These are phyloP conservation scores for Leccinum longicurvipes DNA, from an alignment of 768 basidiomycete genomes.

Conservation along the genomic window DNA sequence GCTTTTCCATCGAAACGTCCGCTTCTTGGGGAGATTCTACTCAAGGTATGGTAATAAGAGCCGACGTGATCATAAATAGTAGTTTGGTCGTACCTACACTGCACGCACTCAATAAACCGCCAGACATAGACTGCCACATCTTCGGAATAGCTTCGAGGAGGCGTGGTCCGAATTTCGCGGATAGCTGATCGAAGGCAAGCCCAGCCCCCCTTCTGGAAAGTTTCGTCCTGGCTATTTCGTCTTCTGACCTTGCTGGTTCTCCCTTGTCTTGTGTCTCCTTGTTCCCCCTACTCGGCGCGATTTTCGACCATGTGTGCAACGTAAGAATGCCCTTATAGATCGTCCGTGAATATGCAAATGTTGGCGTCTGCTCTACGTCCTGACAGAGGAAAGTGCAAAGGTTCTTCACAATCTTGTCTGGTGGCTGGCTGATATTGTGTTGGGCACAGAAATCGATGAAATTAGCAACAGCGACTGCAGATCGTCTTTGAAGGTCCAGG, in stretches of 20 bases:
- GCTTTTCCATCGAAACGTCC: conserved; percentile 65
- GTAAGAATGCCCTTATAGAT: conserved; percentile 73
- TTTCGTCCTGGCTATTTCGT: conserved; percentile 57
- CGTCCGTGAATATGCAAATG: conserved; percentile 70
- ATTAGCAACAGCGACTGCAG: conserved; percentile 79
- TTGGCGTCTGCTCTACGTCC: conserved; percentile 84
- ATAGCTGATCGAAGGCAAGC: conserved; percentile 77
- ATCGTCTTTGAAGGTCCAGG: conserved; percentile 80
- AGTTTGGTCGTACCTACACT: conserved; percentile 49
- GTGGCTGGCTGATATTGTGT: conserved; percentile 74
- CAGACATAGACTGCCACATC: conserved; percentile 93
- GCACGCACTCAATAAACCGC: conserved; percentile 68
- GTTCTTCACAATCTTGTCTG: conserved; percentile 96
- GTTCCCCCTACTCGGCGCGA: conserved; percentile 31
- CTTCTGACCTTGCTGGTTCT: conserved; percentile 41
- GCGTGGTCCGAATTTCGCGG: conserved; percentile 65
- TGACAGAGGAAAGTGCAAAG: conserved; percentile 95
- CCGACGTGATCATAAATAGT: neutral
- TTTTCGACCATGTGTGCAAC: conserved; percentile 47
- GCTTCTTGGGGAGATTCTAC: conserved; percentile 55
- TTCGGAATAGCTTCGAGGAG: conserved; percentile 82
- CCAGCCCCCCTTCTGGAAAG: conserved; percentile 84
- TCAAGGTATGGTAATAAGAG: conserved; percentile 3
- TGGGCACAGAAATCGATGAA: conserved; percentile 84
- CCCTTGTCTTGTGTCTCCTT: conserved; percentile 44